Percentiles rank a stretch among this genome's conserved stretches.
Conservation (phyloP, 2,329 filamentous ascomycete species). For the Emmonsiellopsis sp. region DNA sequence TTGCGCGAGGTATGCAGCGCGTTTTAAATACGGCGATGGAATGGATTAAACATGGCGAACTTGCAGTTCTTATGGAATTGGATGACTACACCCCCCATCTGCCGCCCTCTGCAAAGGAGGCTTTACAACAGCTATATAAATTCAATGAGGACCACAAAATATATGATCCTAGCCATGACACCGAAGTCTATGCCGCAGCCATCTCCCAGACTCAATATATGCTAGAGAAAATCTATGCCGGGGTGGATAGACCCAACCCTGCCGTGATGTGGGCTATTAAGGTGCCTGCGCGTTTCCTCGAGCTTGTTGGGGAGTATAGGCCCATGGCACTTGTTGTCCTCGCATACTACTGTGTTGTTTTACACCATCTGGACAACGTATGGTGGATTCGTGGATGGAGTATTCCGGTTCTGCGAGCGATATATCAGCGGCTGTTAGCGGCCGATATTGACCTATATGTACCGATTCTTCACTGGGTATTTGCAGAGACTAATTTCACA, state of each 20-base stretch:
- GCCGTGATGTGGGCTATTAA: conserved; percentile 53
- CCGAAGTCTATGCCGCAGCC: conserved; percentile 17
- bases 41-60: conserved; percentile 18
- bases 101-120: conserved; percentile 19
- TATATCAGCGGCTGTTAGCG: conserved; percentile 20
- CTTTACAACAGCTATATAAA: conserved; percentile 19
- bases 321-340: conserved; percentile 37
- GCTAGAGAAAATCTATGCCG: conserved; percentile 21
- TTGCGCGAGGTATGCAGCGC: conserved; percentile 22
- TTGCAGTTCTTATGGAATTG: conserved; percentile 18
- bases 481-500: conserved; percentile 23
- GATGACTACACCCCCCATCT: conserved; percentile 24
- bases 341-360: conserved; percentile 36
- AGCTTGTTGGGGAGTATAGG: conserved; percentile 27
- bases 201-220: conserved; percentile 20
- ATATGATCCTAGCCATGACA: conserved; percentile 19
- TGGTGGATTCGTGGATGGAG: conserved; percentile 66
- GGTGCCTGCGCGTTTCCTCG: conserved; percentile 51
- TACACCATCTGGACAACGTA: conserved; percentile 52
- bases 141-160: conserved; percentile 17
- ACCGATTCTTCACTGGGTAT: conserved; percentile 20
- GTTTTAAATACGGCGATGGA: conserved; percentile 17
- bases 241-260: conserved; percentile 21
- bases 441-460: too few species aligned
- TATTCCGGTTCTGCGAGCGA: conserved; percentile 55